Evolutionary conservation across 495 filamentous ascomycete species (phyloP).

Genomic region (Talaromyces borbonicus): DNA sequence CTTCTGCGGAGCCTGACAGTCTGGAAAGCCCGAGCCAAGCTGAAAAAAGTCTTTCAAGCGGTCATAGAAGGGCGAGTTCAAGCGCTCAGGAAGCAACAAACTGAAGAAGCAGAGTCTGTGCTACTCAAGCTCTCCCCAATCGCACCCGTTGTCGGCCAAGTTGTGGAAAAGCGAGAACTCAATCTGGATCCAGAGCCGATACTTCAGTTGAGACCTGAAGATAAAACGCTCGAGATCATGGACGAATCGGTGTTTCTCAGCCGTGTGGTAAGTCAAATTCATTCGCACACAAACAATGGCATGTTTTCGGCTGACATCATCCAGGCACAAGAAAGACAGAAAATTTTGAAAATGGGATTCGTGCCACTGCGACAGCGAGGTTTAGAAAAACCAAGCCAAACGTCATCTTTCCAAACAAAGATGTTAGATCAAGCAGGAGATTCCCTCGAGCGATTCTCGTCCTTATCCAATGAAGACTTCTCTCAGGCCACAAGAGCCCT

Average conservation of each 20-base stretch:
- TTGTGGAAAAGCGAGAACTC: slow-evolving; percentile 3
- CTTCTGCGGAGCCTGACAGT: slow-evolving; percentile 73
- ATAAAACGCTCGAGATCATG: slow-evolving; percentile 52
- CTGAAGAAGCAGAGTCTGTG: slow-evolving; percentile 56
- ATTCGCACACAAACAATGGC: slow-evolving; percentile 8
- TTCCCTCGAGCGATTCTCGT: slow-evolving; percentile 60
- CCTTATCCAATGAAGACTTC: slow-evolving; percentile 71
- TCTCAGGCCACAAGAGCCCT: slow-evolving; percentile 84
- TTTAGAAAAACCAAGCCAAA: slow-evolving; percentile 36
- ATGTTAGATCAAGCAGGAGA: slow-evolving; percentile 27
- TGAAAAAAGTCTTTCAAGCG: slow-evolving; percentile 69
- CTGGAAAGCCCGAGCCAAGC: slow-evolving; percentile 83
- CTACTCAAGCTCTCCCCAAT: slow-evolving; percentile 44
- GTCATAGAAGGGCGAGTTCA: slow-evolving; percentile 67
- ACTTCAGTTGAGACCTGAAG: slow-evolving; percentile 56
- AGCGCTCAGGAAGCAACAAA: slow-evolving; percentile 55
- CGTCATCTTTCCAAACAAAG: slow-evolving; percentile 21
- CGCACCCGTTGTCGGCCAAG: slow-evolving; percentile 18
- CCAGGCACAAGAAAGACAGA: slow-evolving; percentile 50
- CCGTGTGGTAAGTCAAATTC: slow-evolving; percentile 37
- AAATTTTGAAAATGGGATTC: slow-evolving; percentile 58
- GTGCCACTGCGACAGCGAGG: slow-evolving; percentile 50
- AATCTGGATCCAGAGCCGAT: slow-evolving; percentile 60
- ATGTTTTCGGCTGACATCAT: slow-evolving; percentile 7
- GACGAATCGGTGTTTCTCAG: slow-evolving; percentile 54